Base-by-base conservation (phyloP, 2,329 filamentous ascomycete genomes). In the Aureobasidium sp. region DNA sequence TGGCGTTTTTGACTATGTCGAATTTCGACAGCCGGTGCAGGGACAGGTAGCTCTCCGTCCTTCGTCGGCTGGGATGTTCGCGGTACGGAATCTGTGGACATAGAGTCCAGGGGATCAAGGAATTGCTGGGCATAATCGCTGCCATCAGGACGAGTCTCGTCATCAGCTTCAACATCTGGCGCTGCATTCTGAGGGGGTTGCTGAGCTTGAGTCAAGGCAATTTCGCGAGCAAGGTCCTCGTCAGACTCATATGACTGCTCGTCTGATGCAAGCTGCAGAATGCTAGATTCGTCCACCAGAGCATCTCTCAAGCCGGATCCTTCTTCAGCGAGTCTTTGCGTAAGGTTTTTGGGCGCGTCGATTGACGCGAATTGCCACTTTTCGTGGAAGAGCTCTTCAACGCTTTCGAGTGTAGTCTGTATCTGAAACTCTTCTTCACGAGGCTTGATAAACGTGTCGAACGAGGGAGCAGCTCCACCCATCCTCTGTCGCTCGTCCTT, bases 341-440 rank as follows among this genome's bases (percentile, higher is more conserved):
- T 47, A 14, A 45, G 27, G 14, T 48, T 42, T 8, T 27, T 31
- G n/a, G 44, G 15, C 1, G 15, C n/a, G 20, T 27, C n/a, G 5
- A 12, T 22, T 2, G 20, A 55, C 17, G 17, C 59, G 22, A 60
- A 49, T 49, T 52, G 64, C 27, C 91, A 74, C 52, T 85, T 88
- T 22, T 83, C 80, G 0, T 89, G 88, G 71, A 89, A 96, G 17
- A 99, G 79, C 70, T 97, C 93, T 71, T 92, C 88, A 0, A 97
- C 87, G 58, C 93, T 92, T 69, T 96, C 84, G 42, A 96, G 74
- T 1, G 85, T 83, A 0, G 93, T 96, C 67, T 87, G 87, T n/a
- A 97, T 78, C 3, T 76, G 75, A 5, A 80, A 76, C 1, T 62
- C 67, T 41, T 69, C 67, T 84, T 77, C 1, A 75, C 69, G 2